These are phyloP conservation scores for Rutstroemia sp. DNA, from an alignment of 2,329 filamentous ascomycete species.

Conservation along the genomic window DNA sequence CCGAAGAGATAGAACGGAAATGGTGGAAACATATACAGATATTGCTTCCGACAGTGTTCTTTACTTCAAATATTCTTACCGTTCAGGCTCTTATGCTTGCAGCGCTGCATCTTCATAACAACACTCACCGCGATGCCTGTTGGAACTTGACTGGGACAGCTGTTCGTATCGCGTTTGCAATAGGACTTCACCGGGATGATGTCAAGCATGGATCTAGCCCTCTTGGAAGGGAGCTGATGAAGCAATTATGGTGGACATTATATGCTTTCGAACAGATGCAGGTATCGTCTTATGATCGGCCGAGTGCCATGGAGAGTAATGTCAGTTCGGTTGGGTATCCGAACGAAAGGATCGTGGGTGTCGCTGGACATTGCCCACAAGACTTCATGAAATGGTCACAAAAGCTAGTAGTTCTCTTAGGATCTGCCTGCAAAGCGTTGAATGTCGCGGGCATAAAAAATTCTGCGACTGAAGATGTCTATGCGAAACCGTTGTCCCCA, in stretches of 20 bases:
- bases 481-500: slow-evolving; percentile 33
- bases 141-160: slow-evolving; percentile 39
- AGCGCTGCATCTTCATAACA: slow-evolving; percentile 38
- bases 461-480: slow-evolving; percentile 28
- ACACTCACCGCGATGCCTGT: slow-evolving; percentile 34
- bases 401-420: slow-evolving; percentile 30
- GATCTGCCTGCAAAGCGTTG: slow-evolving; percentile 32
- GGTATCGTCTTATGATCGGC: slow-evolving; percentile 37
- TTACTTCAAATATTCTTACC: slow-evolving; percentile 35
- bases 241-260: slow-evolving; percentile 31
- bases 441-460: slow-evolving; percentile 20
- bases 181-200: slow-evolving; percentile 37
- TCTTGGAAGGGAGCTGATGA: slow-evolving; percentile 27
- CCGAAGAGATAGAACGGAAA: slow-evolving; percentile 32
- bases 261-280: slow-evolving; percentile 34
- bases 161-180: slow-evolving; percentile 36
- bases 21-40: slow-evolving; percentile 36
- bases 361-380: slow-evolving; percentile 21
- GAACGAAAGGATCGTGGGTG: slow-evolving; percentile 31
- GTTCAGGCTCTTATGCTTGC: slow-evolving; percentile 37
- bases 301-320: slow-evolving; percentile 35
- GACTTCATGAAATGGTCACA: slow-evolving; percentile 34
- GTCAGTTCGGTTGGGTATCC: slow-evolving; percentile 30
- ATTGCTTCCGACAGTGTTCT: slow-evolving; percentile 35
- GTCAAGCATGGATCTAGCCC: slow-evolving; percentile 31